Evolutionary conservation across 2,329 filamentous ascomycete genomes (phyloP), one percentile per base, ranked within the genome.

Genomic region (Colletotrichum simmondsii): DNA sequence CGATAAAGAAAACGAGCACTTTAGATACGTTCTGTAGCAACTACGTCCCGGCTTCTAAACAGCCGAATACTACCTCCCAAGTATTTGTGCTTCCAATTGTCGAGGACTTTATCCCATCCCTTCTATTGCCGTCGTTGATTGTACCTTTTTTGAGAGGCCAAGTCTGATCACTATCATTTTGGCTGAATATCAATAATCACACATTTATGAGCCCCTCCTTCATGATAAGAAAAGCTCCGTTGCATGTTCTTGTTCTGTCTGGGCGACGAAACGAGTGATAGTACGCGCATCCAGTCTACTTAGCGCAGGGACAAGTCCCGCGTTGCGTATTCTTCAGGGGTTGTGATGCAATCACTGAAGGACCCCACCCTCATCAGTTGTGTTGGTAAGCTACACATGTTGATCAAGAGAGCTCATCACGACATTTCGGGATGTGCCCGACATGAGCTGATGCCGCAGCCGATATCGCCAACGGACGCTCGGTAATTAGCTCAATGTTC

Each of bases 1-100:
- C 0, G 92, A 94, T 75, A 90, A 89, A 79, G 85, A 93, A 80
- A 93, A 94, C 76, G 86, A 87, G 1, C 91, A 91, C 77, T 94
- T 94, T 76, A 83, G 87, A 76, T 94, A 93, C 74, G 88, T 87
- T 3, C 72, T 69, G 52, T 74, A 26, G 11, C 4, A 35, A 35
- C 11, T 1, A 12, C 32, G 5, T 35, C 1, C 10, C 30, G 10
- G 8, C 30, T 11, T 32, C 3, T 32, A 3, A 8, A 32, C 10
- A 11, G 10, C 10, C 30, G 10, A 32, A 32, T 11, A 32, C 0
- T 10, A 32, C 7, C 30, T 32, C 30, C 30, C 30, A 32, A 32
- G 30, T 32, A 11, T 32, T 8, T 32, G 30, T 32, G 30, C 3
- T 2, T 32, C 7, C 30, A 8, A 32, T 32, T 32, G 10, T 4